Evolutionary conservation across 257 asterid species (phyloP).

Genomic region (Forsythia suspensa): DNA sequence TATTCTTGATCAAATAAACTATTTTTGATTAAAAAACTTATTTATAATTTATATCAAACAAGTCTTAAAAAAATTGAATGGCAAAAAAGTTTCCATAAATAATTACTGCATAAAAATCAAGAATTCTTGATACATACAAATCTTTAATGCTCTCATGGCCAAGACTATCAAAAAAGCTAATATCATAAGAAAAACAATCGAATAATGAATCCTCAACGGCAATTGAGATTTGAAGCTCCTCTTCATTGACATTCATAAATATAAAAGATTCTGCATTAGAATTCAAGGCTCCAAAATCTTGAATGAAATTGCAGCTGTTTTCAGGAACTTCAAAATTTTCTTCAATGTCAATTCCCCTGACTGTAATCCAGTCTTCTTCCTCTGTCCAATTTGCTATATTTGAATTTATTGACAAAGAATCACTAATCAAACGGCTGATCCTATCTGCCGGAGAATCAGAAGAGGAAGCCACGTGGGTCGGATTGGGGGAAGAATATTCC

Average conservation of each 20-base stretch:
- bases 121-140: slow-evolving; percentile 21
- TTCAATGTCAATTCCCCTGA: slow-evolving; percentile 44
- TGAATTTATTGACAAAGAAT: slow-evolving; percentile 5
- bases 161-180: slow-evolving; percentile 17
- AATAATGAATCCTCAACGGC: slow-evolving; percentile 26
- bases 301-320: neutral
- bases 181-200: slow-evolving; percentile 31
- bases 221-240: slow-evolving; percentile 26
- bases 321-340: slow-evolving; percentile 21
- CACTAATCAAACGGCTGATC: slow-evolving; percentile 40
- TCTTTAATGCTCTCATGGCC: slow-evolving; percentile 5
- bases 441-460: slow-evolving; percentile 44
- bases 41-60: no score
- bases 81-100: slow-evolving; percentile 25
- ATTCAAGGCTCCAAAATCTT: slow-evolving; percentile 16
- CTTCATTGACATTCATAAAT: slow-evolving; percentile 19
- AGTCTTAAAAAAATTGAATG: slow-evolving; percentile 16
- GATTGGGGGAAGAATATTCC: slow-evolving; percentile 18
- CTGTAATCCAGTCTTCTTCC: slow-evolving; percentile 67
- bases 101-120: slow-evolving; percentile 18
- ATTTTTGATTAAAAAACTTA: no score
- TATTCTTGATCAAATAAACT: no score
- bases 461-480: no score
- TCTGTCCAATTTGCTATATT: slow-evolving; percentile 39
- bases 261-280: slow-evolving; percentile 1